Conservation (phyloP, 306 rosid genomes). For the Casuarina cunninghamiana region DNA sequence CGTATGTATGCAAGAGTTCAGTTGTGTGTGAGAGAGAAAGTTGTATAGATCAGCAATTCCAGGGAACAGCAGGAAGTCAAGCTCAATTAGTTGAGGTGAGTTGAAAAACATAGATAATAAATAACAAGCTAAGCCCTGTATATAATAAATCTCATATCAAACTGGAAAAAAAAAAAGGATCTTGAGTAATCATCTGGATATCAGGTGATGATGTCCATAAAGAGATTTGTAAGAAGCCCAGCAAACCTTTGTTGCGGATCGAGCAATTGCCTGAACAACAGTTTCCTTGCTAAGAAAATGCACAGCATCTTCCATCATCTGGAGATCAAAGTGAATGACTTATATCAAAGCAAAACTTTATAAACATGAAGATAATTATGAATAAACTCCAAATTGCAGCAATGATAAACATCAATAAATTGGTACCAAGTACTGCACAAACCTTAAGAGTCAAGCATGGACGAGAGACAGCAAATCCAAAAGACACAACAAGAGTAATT, state of each 20-base stretch:
- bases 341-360: slow-evolving; percentile 8
- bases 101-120: background rate
- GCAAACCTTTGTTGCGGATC: slow-evolving; percentile 95
- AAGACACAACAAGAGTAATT: slow-evolving; percentile 89
- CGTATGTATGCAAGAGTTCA: background rate
- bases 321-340: slow-evolving; percentile 29
- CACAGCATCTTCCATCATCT: slow-evolving; percentile 99
- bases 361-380: background rate
- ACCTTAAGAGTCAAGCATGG: slow-evolving; percentile 98
- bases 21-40: background rate
- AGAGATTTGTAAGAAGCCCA: background rate
- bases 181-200: background rate
- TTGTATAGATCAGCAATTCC: background rate
- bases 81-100: background rate
- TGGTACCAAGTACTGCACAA: slow-evolving; percentile 24
- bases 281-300: slow-evolving; percentile 97
- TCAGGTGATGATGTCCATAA: background rate
- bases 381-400: slow-evolving; percentile 10
- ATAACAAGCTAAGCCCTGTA: background rate
- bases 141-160: background rate
- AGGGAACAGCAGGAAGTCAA: background rate
- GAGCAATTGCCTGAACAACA: slow-evolving; percentile 88
- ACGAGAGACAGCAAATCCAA: slow-evolving; percentile 99
- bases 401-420: slow-evolving; percentile 10
- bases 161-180: background rate